A percentile compares a stretch with the other conserved stretches of the same genome.
Evolutionary conservation across 257 asterid species (phyloP).

Genomic region (Coffea canephora): DNA sequence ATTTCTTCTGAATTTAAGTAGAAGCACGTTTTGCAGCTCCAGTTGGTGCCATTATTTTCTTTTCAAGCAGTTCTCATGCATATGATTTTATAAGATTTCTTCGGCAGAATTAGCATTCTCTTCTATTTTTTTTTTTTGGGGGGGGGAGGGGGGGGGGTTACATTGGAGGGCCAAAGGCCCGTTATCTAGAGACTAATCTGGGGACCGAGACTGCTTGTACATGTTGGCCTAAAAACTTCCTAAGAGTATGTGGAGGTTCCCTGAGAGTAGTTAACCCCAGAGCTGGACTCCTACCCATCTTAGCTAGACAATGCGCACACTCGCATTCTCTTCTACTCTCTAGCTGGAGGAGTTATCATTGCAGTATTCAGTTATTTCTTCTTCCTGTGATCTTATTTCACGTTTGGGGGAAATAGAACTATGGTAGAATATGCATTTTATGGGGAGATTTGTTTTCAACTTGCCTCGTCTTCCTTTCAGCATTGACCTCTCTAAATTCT

Average conservation of each 20-base stretch:
- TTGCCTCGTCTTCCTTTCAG: not conserved
- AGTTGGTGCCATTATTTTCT: not conserved
- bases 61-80: not conserved
- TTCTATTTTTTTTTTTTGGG: not conserved
- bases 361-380: too few relatives aligned
- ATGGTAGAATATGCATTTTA: not conserved
- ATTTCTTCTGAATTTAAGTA: not conserved
- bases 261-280: too few relatives aligned
- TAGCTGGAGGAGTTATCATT: not conserved
- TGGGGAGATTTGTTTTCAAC: not conserved
- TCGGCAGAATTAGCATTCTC: constrained; percentile 8
- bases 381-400: not conserved
- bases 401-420: not conserved
- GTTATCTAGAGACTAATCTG: too few relatives aligned
- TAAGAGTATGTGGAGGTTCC: too few relatives aligned
- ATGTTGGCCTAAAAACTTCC: too few relatives aligned
- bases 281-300: too few relatives aligned
- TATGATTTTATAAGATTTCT: not conserved
- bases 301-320: too few relatives aligned
- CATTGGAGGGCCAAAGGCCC: too few relatives aligned
- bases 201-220: too few relatives aligned
- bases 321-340: not conserved
- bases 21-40: not conserved
- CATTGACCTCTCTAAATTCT: not conserved
- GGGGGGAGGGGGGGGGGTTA: too few relatives aligned